These are phyloP conservation scores for Phoenix dactylifera DNA, from an alignment of 176 grass and related monocot species.

Conservation along the genomic window DNA sequence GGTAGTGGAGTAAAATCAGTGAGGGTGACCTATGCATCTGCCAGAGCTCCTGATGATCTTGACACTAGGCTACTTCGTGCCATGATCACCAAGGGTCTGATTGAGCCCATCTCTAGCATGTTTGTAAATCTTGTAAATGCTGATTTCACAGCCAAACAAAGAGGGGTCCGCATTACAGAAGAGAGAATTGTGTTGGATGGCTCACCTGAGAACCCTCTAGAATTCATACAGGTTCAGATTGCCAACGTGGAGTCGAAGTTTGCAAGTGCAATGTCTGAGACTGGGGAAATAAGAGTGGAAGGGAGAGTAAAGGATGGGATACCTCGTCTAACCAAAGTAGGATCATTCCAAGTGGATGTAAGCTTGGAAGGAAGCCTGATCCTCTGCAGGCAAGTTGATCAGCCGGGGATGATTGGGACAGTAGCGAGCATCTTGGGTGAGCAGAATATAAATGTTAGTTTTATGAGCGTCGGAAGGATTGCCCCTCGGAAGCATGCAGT, in stretches of 20 bases:
- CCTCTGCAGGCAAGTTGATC: slow-evolving; percentile 9
- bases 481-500: slow-evolving; percentile 7
- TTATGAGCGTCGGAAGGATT: slow-evolving; percentile 8
- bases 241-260: slow-evolving; percentile 9
- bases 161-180: slow-evolving; percentile 5
- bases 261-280: slow-evolving; percentile 4
- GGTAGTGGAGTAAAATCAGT: slow-evolving; percentile 1
- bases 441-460: slow-evolving; percentile 4
- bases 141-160: slow-evolving; percentile 10
- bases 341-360: slow-evolving; percentile 3
- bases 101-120: neutral
- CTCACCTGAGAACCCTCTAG: neutral
- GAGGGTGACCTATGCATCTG: neutral
- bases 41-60: slow-evolving; percentile 4
- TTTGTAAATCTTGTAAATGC: slow-evolving; percentile 15
- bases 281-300: slow-evolving; percentile 1
- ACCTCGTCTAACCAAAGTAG: slow-evolving; percentile 1
- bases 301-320: slow-evolving; percentile 12
- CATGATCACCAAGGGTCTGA: slow-evolving; percentile 8
- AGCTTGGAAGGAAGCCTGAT: slow-evolving; percentile 8
- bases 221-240: slow-evolving; percentile 3
- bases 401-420: slow-evolving; percentile 1
- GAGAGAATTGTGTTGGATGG: neutral
- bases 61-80: slow-evolving; percentile 7
- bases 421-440: neutral